Evolutionary conservation across 495 filamentous ascomycete species (phyloP).

Genomic region (Tuber melanosporum): DNA sequence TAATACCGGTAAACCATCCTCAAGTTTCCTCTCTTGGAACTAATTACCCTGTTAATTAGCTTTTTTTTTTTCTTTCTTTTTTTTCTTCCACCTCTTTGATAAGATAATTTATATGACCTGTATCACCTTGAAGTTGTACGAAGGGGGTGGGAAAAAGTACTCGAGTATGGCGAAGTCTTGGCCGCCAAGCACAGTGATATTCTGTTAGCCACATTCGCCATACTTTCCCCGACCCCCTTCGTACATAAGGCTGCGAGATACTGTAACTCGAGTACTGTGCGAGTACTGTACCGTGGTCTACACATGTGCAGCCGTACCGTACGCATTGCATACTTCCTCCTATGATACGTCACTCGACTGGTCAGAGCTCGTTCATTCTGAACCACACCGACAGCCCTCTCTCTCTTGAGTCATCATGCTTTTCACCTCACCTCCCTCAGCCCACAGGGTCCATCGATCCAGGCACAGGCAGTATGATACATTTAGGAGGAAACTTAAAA

Average conservation of each 20-base stretch:
- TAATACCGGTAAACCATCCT: not conserved
- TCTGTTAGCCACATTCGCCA: too few species aligned
- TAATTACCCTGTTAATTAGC: not conserved
- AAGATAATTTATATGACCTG: not conserved
- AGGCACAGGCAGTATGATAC: not conserved
- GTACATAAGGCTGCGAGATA: not conserved
- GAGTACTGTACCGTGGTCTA: too few species aligned
- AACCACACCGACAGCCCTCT: not conserved
- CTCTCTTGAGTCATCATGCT: not conserved
- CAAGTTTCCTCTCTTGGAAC: not conserved
- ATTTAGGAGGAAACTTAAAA: not conserved
- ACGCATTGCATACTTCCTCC: not conserved
- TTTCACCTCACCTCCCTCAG: not conserved
- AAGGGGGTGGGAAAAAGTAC: too few species aligned
- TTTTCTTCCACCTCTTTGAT: not conserved
- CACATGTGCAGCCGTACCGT: not conserved
- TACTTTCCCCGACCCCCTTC: too few species aligned
- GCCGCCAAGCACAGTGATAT: too few species aligned
- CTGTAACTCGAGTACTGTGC: not conserved
- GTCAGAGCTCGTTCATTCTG: not conserved
- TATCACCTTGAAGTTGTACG: not conserved
- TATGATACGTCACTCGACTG: not conserved
- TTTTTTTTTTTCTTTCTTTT: not conserved
- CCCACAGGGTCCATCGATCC: not conserved
- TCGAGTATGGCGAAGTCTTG: too few species aligned